Conservation (phyloP, 352 stramenopile species). For the Phytophthora boehmeriae region DNA sequence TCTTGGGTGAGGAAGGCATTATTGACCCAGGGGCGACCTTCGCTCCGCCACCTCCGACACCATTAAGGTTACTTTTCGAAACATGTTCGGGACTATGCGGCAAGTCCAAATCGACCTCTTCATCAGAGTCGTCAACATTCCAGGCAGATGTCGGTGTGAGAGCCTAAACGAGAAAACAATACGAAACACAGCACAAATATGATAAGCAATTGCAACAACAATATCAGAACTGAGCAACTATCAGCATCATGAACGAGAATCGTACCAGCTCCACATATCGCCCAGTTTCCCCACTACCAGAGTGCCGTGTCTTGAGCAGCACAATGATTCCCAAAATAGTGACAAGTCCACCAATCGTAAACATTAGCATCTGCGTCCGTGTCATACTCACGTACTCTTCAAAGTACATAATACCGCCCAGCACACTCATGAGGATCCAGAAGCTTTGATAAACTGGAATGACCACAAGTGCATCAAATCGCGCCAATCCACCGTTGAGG, state of each 20-base stretch:
- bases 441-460: slow-evolving; percentile 93
- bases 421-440: slow-evolving; percentile 89
- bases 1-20: slow-evolving; percentile 15
- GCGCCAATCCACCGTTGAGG: slow-evolving; percentile 87
- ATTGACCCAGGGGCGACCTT: slow-evolving; percentile 29
- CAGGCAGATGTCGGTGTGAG: slow-evolving; percentile 81
- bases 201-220: background rate
- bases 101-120: slow-evolving; percentile 78
- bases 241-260: slow-evolving; percentile 6
- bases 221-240: background rate
- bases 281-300: slow-evolving; percentile 36
- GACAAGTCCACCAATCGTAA: slow-evolving; percentile 71
- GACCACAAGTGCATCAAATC: slow-evolving; percentile 90
- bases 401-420: slow-evolving; percentile 94
- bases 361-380: slow-evolving; percentile 76
- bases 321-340: slow-evolving; percentile 85
- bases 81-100: slow-evolving; percentile 35
- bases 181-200: slow-evolving; percentile 3
- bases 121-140: slow-evolving; percentile 82
- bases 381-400: slow-evolving; percentile 91
- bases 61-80: slow-evolving; percentile 15
- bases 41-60: slow-evolving; percentile 6
- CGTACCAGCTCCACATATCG: slow-evolving; percentile 78
- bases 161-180: slow-evolving; percentile 40
- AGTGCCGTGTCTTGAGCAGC: slow-evolving; percentile 66